Conservation (phyloP, 192 early-diverging fungal species). For the Martensiomyces pterosporus region DNA sequence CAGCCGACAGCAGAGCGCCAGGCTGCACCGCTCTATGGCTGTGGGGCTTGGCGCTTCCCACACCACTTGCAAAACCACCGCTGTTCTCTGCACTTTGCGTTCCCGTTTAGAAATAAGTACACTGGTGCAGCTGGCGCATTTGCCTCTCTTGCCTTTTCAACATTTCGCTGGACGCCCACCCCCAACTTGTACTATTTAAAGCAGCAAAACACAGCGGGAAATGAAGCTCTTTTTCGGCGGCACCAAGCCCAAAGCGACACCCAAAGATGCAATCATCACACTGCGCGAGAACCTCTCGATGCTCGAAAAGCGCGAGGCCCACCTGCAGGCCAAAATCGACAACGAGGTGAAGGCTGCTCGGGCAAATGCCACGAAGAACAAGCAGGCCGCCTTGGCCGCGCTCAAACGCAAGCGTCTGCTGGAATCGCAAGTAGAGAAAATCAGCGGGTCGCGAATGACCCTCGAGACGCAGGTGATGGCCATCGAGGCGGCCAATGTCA, state of each 20-base stretch:
- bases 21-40: too few relatives aligned
- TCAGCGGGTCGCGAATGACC: conserved; percentile 82
- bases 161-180: too few relatives aligned
- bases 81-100: too few relatives aligned
- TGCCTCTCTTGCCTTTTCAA: too few relatives aligned
- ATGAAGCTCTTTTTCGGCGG: conserved; percentile 75
- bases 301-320: conserved; percentile 91
- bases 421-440: conserved; percentile 82
- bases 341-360: conserved; percentile 81
- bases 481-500: conserved; percentile 94
- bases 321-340: conserved; percentile 83
- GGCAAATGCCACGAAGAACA: conserved; percentile 89
- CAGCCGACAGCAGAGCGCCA: too few relatives aligned
- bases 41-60: too few relatives aligned
- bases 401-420: conserved; percentile 89
- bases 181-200: too few relatives aligned
- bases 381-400: conserved; percentile 80
- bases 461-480: conserved; percentile 93
- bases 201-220: too few relatives aligned
- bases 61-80: too few relatives aligned
- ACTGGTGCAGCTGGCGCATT: too few relatives aligned
- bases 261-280: conserved; percentile 94
- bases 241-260: conserved; percentile 60
- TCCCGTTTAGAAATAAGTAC: too few relatives aligned
- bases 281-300: conserved; percentile 86